phyloP scores from a whole-genome alignment of 257 asterid species.

The Petunia axillaris region DNA sequence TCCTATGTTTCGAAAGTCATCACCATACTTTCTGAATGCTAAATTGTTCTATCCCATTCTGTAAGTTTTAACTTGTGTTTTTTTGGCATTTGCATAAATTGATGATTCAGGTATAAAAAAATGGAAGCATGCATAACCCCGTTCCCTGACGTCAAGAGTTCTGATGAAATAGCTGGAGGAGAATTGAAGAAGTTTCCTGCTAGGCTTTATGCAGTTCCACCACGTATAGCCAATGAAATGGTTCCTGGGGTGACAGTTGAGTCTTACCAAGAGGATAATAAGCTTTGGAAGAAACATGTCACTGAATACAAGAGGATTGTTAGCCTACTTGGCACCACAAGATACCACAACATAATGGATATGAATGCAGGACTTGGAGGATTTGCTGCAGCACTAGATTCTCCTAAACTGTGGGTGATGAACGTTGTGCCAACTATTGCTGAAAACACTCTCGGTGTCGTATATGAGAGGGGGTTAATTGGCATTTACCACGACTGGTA shows the following conservation, averaged over 20 bases:
- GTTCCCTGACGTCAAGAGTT: slow-evolving; percentile 55
- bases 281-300: slow-evolving; percentile 77
- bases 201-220: slow-evolving; percentile 81
- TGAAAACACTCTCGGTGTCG: slow-evolving; percentile 64
- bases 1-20: not conserved
- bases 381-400: slow-evolving; percentile 85
- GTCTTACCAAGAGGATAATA: slow-evolving; percentile 64
- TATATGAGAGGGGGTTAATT: slow-evolving; percentile 84
- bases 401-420: slow-evolving; percentile 90
- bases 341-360: slow-evolving; percentile 88
- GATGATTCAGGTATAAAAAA: slow-evolving; percentile 67
- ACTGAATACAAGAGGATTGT: slow-evolving; percentile 58
- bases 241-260: slow-evolving; percentile 67
- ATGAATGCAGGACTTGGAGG: slow-evolving; percentile 96
- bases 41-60: not conserved
- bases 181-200: slow-evolving; percentile 72
- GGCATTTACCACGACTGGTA: slow-evolving; percentile 97
- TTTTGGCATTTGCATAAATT: slow-evolving; percentile 5
- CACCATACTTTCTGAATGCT: not conserved
- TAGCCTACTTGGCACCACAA: slow-evolving; percentile 64
- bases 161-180: slow-evolving; percentile 63
- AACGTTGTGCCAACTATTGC: slow-evolving; percentile 82
- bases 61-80: not conserved
- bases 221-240: slow-evolving; percentile 61
- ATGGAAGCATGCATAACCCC: slow-evolving; percentile 83